phyloP scores from a whole-genome alignment of 2,329 filamentous ascomycete genomes.

The Aspergillus pseudoglaucus region DNA sequence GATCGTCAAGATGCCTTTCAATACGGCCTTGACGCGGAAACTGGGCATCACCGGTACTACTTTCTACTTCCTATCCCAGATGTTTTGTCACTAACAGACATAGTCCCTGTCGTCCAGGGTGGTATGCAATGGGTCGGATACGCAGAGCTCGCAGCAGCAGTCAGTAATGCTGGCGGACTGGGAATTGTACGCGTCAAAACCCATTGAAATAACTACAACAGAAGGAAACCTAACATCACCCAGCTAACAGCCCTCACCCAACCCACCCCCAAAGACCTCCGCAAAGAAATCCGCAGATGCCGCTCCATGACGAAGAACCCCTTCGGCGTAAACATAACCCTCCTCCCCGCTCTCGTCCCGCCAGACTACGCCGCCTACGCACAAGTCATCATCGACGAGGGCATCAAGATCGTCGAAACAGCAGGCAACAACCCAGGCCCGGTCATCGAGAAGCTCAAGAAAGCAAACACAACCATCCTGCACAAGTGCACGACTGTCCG shows the following conservation, averaged over 20 bases:
- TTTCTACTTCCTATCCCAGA: background rate
- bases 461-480: constrained; percentile 68
- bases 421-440: constrained; percentile 86
- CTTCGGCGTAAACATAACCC: constrained; percentile 92
- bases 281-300: constrained; percentile 86
- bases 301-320: constrained; percentile 57
- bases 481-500: constrained; percentile 98
- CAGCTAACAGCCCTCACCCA: constrained; percentile 66
- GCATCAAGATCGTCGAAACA: constrained; percentile 84
- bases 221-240: background rate
- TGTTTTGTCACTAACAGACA: constrained; percentile 2
- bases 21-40: constrained; percentile 56
- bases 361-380: constrained; percentile 92
- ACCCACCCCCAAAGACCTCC: constrained; percentile 82
- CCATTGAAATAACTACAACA: background rate
- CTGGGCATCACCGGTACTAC: constrained; percentile 46
- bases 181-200: constrained; percentile 42
- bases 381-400: constrained; percentile 87
- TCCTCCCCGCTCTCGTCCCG: constrained; percentile 80
- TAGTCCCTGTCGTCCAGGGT: constrained; percentile 46
- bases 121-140: constrained; percentile 54
- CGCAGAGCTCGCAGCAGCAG: constrained; percentile 48
- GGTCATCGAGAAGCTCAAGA: constrained; percentile 83
- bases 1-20: constrained; percentile 52
- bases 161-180: constrained; percentile 48